Conservation (phyloP, 805 yeast genomes). For the Candida quercuum region DNA sequence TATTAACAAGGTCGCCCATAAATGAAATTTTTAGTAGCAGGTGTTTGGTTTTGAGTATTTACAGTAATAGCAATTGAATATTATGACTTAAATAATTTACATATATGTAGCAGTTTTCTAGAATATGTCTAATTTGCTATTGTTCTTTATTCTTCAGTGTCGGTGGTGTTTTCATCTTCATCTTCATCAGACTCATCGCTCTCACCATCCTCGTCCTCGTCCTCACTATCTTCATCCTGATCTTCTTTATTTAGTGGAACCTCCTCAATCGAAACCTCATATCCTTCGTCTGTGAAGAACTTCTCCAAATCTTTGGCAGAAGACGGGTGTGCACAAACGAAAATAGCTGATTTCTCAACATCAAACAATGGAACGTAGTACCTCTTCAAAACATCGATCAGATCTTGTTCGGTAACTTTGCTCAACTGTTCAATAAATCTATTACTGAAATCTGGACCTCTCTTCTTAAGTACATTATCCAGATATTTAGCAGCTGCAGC, state of each 20-base stretch:
- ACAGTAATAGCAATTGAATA: too few relatives aligned
- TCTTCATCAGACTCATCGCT: slow-evolving; percentile 12
- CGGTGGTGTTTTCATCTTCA: slow-evolving; percentile 9
- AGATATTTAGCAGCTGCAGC: slow-evolving; percentile 64
- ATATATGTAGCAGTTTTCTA: neutral
- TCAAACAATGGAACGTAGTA: slow-evolving; percentile 67
- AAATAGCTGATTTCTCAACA: slow-evolving; percentile 48
- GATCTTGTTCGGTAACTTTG: slow-evolving; percentile 47
- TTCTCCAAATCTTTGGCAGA: slow-evolving; percentile 42
- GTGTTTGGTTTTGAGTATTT: too few relatives aligned
- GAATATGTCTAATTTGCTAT: too few relatives aligned
- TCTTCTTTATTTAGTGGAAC: slow-evolving; percentile 23
- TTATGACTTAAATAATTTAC: too few relatives aligned
- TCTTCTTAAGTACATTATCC: slow-evolving; percentile 59
- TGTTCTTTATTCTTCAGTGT: slow-evolving; percentile 6
- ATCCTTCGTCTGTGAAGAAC: slow-evolving; percentile 52
- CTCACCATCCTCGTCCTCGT: slow-evolving; percentile 18
- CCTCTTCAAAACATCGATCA: slow-evolving; percentile 42
- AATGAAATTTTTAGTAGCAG: neutral
- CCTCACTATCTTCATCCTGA: slow-evolving; percentile 11
- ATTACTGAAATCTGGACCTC: slow-evolving; percentile 64
- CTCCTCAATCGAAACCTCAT: slow-evolving; percentile 53
- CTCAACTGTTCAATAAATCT: slow-evolving; percentile 49
- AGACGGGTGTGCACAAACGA: slow-evolving; percentile 69
- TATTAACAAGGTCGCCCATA: slow-evolving; percentile 10